Percentiles rank a stretch among this genome's conserved stretches.
These are phyloP conservation scores for Vanrija pseudolonga DNA, from an alignment of 1,284 basidiomycete species.

Conservation along the genomic window DNA sequence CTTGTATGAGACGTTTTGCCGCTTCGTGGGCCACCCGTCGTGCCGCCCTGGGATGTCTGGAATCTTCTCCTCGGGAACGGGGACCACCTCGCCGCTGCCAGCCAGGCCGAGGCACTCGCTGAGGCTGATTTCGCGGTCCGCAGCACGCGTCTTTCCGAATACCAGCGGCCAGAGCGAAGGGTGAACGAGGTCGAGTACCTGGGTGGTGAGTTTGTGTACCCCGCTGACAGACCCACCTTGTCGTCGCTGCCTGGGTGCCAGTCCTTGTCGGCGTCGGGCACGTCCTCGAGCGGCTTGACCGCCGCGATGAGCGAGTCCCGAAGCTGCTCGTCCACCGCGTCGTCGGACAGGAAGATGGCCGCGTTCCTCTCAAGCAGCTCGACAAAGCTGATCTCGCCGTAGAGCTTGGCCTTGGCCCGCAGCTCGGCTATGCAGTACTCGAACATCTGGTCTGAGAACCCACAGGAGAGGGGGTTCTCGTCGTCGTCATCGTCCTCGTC, in stretches of 20 bases:
- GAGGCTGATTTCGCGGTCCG: neutral
- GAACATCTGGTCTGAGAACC: constrained; percentile 12
- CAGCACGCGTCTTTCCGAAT: neutral
- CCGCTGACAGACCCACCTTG: neutral
- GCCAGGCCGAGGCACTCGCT: neutral
- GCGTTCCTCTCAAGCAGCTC: neutral
- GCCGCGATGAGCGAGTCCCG: neutral
- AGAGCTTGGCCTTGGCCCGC: constrained; percentile 10
- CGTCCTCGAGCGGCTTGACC: constrained; percentile 3
- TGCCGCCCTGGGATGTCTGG: too few species aligned
- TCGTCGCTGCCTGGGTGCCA: constrained; percentile 13
- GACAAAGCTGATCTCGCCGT: neutral
- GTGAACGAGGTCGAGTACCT: constrained; percentile 10
- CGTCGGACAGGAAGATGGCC: constrained; percentile 2
- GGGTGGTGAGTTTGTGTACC: too few species aligned
- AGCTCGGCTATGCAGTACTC: constrained; percentile 11
- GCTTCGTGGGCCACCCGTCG: too few species aligned
- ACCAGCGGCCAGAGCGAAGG: constrained; percentile 8
- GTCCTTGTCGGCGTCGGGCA: constrained; percentile 5
- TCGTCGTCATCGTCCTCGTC: neutral
- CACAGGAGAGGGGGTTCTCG: neutral
- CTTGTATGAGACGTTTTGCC: neutral
- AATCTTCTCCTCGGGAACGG: neutral
- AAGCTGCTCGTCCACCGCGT: neutral
- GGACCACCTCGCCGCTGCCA: neutral